A percentile compares a stretch with the other conserved stretches of the same genome.
Conservation (phyloP, 257 asterid species). For the Rubia yunnanensis region DNA sequence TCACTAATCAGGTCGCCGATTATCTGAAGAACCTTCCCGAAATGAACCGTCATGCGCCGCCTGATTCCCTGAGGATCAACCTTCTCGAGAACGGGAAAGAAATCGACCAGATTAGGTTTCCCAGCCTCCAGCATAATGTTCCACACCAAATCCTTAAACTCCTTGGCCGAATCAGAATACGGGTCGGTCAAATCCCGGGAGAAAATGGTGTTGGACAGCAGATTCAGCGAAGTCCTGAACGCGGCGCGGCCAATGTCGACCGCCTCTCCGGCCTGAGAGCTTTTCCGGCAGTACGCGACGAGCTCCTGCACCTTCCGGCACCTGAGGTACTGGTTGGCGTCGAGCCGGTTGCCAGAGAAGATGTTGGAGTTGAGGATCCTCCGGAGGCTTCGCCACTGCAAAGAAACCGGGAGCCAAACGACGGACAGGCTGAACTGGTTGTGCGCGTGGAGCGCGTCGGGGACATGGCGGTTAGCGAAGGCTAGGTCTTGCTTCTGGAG, state of each 20-base stretch:
- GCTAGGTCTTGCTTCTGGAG: slow-evolving; percentile 58
- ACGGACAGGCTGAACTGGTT: slow-evolving; percentile 52
- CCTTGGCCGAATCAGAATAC: slow-evolving; percentile 36
- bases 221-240: slow-evolving; percentile 29
- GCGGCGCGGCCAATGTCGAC: slow-evolving; percentile 24
- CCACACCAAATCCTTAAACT: slow-evolving; percentile 40
- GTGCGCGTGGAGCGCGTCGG: slow-evolving; percentile 53
- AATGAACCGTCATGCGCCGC: slow-evolving; percentile 13
- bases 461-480: slow-evolving; percentile 41
- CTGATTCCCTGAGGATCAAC: slow-evolving; percentile 43
- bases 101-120: slow-evolving; percentile 39
- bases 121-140: slow-evolving; percentile 30
- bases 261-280: slow-evolving; percentile 27
- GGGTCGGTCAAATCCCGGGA: slow-evolving; percentile 44
- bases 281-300: slow-evolving; percentile 19
- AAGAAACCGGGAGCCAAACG: slow-evolving; percentile 56
- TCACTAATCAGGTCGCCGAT: slow-evolving; percentile 33
- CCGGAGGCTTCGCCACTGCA: slow-evolving; percentile 59
- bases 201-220: slow-evolving; percentile 43
- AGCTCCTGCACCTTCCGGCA: slow-evolving; percentile 36
- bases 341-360: slow-evolving; percentile 53
- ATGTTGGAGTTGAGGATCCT: slow-evolving; percentile 47
- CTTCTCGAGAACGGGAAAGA: slow-evolving; percentile 30
- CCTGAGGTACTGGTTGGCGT: slow-evolving; percentile 50
- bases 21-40: slow-evolving; percentile 24